Percentiles rank a stretch among this genome's conserved stretches.
phyloP scores from a whole-genome alignment of 805 yeast species.

The Kluyveromyces aestuarii region DNA sequence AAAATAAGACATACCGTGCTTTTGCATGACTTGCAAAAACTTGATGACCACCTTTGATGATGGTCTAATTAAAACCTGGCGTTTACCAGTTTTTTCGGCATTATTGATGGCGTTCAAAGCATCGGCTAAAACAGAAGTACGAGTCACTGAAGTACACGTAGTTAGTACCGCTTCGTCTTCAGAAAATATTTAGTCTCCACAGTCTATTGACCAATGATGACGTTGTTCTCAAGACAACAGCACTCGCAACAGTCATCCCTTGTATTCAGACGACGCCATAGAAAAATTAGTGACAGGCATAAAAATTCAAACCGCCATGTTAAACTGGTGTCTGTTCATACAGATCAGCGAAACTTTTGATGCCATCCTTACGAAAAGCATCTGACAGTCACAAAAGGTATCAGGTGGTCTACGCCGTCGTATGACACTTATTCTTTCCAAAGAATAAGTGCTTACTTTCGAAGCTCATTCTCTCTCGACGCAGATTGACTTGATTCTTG shows the following conservation, averaged over 20 bases:
- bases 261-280: background rate
- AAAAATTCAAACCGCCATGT: background rate
- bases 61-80: conserved; percentile 97
- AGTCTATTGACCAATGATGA: background rate
- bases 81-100: conserved; percentile 98
- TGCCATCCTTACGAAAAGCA: background rate
- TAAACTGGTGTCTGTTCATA: background rate
- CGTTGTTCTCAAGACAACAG: background rate
- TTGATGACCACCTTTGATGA: conserved; percentile 96
- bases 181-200: background rate
- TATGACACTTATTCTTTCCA: conserved; percentile 1
- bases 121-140: conserved; percentile 97
- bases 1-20: conserved; percentile 54
- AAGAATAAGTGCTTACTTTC: conserved; percentile 1
- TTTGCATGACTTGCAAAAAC: conserved; percentile 93
- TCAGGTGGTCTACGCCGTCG: conserved; percentile 4
- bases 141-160: conserved; percentile 54
- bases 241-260: background rate
- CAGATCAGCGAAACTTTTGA: background rate
- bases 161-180: background rate
- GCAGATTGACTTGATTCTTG: conserved; percentile 3
- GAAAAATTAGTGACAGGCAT: background rate
- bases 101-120: conserved; percentile 96
- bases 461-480: background rate
- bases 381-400: background rate